phyloP scores from a whole-genome alignment of 768 basidiomycete genomes.

The Kwoniella sp. region DNA sequence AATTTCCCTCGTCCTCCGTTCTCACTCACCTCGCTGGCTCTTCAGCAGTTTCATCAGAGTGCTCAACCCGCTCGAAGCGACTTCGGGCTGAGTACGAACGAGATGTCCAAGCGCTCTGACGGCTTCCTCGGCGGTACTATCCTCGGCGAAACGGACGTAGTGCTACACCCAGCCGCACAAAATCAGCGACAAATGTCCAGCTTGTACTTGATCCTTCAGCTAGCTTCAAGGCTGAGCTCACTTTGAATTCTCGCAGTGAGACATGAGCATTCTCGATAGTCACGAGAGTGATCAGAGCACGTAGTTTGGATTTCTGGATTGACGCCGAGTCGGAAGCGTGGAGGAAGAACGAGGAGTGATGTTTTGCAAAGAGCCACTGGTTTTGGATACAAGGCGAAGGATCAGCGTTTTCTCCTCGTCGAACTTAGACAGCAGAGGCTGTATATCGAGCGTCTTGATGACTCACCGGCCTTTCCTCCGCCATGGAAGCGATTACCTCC shows the following conservation, averaged over 20 bases:
- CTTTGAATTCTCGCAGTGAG: conserved; percentile 81
- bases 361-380: conserved; percentile 67
- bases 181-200: neutral
- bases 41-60: conserved; percentile 79
- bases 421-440: too few species aligned
- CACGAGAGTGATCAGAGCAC: conserved; percentile 69
- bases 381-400: too few species aligned
- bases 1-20: too few species aligned
- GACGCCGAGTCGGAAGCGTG: conserved; percentile 67
- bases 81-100: conserved; percentile 69
- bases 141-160: conserved; percentile 77
- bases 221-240: conserved; percentile 57
- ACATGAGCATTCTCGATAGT: conserved; percentile 68
- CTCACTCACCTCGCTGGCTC: conserved; percentile 67
- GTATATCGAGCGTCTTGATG: too few species aligned
- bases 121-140: conserved; percentile 70
- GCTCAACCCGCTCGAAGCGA: conserved; percentile 70
- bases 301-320: conserved; percentile 76
- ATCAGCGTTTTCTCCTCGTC: too few species aligned
- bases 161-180: conserved; percentile 61
- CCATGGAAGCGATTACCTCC: conserved; percentile 70
- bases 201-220: conserved; percentile 3
- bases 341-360: conserved; percentile 71
- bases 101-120: conserved; percentile 78
- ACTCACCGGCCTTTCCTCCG: conserved; percentile 68